Evolutionary conservation across 257 asterid genomes (phyloP).

Genomic region (Voacanga thouarsii): DNA sequence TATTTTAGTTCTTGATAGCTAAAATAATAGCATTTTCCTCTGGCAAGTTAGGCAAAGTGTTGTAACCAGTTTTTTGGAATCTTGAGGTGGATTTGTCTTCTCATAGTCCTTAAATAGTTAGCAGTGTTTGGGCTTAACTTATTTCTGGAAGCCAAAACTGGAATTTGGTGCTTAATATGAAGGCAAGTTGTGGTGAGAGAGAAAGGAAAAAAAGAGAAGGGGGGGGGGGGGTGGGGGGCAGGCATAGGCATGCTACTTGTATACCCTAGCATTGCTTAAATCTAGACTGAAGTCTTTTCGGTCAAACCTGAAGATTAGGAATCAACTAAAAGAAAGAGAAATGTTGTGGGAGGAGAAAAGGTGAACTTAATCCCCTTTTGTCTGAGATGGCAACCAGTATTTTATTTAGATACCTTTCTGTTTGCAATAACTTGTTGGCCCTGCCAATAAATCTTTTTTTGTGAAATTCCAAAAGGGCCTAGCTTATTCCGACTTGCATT

Average conservation of each 20-base stretch:
- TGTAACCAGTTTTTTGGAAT: not conserved
- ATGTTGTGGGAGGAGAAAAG: not conserved
- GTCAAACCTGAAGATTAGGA: not conserved
- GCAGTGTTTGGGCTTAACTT: not conserved
- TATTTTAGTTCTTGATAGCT: not conserved
- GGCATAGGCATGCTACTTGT: not conserved
- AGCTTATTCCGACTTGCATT: not conserved
- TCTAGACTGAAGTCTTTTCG: no score
- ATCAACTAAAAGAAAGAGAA: not conserved
- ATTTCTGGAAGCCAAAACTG: not conserved
- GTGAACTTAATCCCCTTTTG: not conserved
- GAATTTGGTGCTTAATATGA: not conserved
- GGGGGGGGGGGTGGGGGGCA: not conserved
- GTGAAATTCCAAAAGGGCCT: not conserved
- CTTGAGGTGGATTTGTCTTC: not conserved
- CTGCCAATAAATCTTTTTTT: not conserved
- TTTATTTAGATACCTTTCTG: not conserved
- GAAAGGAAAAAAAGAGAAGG: not conserved
- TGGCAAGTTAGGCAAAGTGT: not conserved
- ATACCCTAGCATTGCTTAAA: not conserved
- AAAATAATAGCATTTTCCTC: not conserved
- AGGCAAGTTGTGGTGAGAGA: not conserved
- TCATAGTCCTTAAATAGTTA: not conserved
- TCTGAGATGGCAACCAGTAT: no score
- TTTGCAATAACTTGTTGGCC: not conserved